A percentile compares a stretch with the other conserved stretches of the same genome.
Conservation (phyloP, 768 basidiomycete genomes). For the Phanerodontia chrysosporium region DNA sequence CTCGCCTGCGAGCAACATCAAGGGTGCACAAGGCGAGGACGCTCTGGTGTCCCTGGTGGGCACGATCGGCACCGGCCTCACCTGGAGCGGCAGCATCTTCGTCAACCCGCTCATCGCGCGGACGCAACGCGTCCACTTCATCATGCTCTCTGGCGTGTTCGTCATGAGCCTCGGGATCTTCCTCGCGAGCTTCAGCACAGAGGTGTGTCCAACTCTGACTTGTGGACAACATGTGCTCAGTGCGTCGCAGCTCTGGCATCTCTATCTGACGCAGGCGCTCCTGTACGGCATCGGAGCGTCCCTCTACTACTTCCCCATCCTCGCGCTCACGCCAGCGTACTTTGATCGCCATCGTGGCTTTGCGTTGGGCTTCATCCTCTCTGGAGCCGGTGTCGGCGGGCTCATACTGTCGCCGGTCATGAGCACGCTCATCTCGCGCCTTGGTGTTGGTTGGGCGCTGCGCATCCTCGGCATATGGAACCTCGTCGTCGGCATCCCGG, state of each 20-base stretch:
- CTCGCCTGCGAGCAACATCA: conserved; percentile 31
- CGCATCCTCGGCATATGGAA: conserved; percentile 41
- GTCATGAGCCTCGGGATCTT: conserved; percentile 40
- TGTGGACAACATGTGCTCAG: not conserved
- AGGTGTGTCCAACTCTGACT: conserved; percentile 8
- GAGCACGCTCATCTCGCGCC: conserved; percentile 30
- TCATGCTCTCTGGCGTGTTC: conserved; percentile 33
- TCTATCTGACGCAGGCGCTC: conserved; percentile 38
- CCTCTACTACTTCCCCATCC: conserved; percentile 41
- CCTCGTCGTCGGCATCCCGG: conserved; percentile 32
- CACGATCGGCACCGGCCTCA: conserved; percentile 39
- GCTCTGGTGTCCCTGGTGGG: conserved; percentile 39
- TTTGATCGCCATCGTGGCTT: conserved; percentile 43
- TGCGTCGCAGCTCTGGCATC: conserved; percentile 35
- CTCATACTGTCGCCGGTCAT: conserved; percentile 39
- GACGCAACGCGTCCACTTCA: conserved; percentile 28
- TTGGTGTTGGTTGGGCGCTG: conserved; percentile 33
- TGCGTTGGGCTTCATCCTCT: conserved; percentile 40
- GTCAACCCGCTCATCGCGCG: conserved; percentile 37
- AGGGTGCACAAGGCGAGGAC: conserved; percentile 33
- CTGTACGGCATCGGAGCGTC: conserved; percentile 41
- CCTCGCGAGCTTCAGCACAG: conserved; percentile 36
- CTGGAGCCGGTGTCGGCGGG: conserved; percentile 40
- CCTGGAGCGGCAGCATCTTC: conserved; percentile 44
- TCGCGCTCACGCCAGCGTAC: conserved; percentile 37